Evolutionary conservation across 1,284 basidiomycete species (phyloP).

Genomic region (Cryptococcus sp.): DNA sequence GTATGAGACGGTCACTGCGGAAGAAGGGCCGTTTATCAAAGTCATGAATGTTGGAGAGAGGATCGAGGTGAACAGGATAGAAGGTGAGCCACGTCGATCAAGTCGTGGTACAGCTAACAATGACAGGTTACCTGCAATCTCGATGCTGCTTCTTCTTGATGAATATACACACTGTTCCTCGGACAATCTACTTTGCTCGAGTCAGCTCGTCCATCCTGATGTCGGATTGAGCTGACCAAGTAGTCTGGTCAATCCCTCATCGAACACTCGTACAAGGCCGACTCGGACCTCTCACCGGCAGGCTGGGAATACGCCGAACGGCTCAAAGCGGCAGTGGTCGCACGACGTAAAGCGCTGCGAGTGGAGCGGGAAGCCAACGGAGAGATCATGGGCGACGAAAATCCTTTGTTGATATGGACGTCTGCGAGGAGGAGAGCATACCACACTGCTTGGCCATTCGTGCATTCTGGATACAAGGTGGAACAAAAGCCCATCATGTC

Average conservation of each 20-base stretch:
- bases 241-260: constrained; percentile 89
- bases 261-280: constrained; percentile 98
- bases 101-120: background rate
- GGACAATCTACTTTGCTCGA: constrained; percentile 88
- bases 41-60: constrained; percentile 95
- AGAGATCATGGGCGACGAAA: constrained; percentile 52
- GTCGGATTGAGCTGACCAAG: background rate
- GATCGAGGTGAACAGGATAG: constrained; percentile 77
- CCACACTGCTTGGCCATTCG: constrained; percentile 93
- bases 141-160: constrained; percentile 72
- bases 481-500: constrained; percentile 92
- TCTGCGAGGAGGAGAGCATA: constrained; percentile 86
- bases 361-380: constrained; percentile 61
- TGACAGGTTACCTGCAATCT: constrained; percentile 58
- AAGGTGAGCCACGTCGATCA: constrained; percentile 28
- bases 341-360: constrained; percentile 54
- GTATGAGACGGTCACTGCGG: constrained; percentile 59
- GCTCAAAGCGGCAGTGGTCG: constrained; percentile 76
- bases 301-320: constrained; percentile 92
- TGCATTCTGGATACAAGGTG: constrained; percentile 65
- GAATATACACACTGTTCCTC: constrained; percentile 91
- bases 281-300: constrained; percentile 88
- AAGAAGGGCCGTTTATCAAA: constrained; percentile 86
- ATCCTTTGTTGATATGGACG: constrained; percentile 86
- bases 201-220: constrained; percentile 50